A percentile compares a stretch with the other conserved stretches of the same genome.
Conservation (phyloP, 208 protist species). For the Trypanosoma platydactyli region DNA sequence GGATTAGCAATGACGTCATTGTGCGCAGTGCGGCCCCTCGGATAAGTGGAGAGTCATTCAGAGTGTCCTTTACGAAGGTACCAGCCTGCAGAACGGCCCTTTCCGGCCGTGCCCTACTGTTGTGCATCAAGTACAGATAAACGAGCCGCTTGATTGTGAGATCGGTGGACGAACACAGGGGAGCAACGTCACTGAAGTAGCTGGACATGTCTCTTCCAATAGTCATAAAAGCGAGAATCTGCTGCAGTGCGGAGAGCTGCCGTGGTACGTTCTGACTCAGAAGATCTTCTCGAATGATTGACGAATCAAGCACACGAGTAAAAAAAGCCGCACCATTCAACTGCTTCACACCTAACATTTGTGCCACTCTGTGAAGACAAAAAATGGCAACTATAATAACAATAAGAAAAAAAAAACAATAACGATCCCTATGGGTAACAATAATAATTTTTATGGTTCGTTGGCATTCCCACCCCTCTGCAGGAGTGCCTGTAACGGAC, state of each 20-base stretch:
- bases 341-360: background rate
- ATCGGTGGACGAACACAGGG: conserved; percentile 94
- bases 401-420: conserved; percentile 5
- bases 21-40: conserved; percentile 97
- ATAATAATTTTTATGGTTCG: background rate
- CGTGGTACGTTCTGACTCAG: conserved; percentile 80
- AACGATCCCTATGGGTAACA: background rate
- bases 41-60: conserved; percentile 95
- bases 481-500: too few relatives aligned
- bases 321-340: conserved; percentile 54
- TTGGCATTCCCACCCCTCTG: too few relatives aligned
- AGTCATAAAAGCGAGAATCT: conserved; percentile 98
- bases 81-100: conserved; percentile 97
- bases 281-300: conserved; percentile 89
- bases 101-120: conserved; percentile 96
- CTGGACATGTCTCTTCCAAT: conserved; percentile 97
- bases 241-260: conserved; percentile 95
- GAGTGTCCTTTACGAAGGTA: conserved; percentile 95
- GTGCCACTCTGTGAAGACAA: background rate
- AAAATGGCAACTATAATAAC: background rate
- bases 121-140: conserved; percentile 99
- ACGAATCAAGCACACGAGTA: conserved; percentile 77
- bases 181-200: conserved; percentile 94
- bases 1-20: conserved; percentile 98
- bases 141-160: conserved; percentile 98